Base-by-base conservation (phyloP, 768 basidiomycete species). In the Lactarius quietus region DNA sequence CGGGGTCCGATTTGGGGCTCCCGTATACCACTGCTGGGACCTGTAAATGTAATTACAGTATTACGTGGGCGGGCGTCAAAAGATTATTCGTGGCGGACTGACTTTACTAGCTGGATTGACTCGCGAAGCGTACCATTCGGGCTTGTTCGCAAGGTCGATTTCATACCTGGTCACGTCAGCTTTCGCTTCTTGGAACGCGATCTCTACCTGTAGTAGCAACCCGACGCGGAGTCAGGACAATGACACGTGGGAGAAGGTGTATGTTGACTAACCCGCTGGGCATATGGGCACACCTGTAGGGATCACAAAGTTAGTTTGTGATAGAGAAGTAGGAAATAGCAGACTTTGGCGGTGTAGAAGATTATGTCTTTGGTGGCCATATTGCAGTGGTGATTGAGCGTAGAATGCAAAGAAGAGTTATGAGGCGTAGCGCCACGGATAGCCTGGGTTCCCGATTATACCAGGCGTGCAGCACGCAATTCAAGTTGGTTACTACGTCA, bases 101-200 rank as follows among this genome's bases (percentile, higher is more conserved):
- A 85, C 87, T 79, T 87, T 87, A 73, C 82, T 81, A 1, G 81
- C 84, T 1, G 82, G 82, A 73, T 88, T 87, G 45, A 89, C 80
- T 60, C 82, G 78, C 0, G 81, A 78, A 0, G 82, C 81, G 71
- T 85, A 88, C 87, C 86, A 88, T 57, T 80, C 82, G 0, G 87
- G 87, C 74, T 88, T 89, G 75, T 85, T 83, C 65, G 66, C 52
- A n/a, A 89, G 73, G 69, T 88, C 83, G 45, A 89, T 81, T 66
- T 84, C 79, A 65, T 77, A 85, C 26, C 78, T 74, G 38, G 78
- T 80, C 69, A 78, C 83, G 1, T 79, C 70, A 0, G 82, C 77
- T 1, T 80, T 78, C 5, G 80, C 78, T 66, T 88, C 87, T 33
- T 78, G 75, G 38, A 88, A 80, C 1, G 86, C 84, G 20, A 89